A percentile compares a stretch with the other conserved stretches of the same genome.
phyloP scores from a whole-genome alignment of 108 stramenopile species.

The Stephanodiscus minutulus region DNA sequence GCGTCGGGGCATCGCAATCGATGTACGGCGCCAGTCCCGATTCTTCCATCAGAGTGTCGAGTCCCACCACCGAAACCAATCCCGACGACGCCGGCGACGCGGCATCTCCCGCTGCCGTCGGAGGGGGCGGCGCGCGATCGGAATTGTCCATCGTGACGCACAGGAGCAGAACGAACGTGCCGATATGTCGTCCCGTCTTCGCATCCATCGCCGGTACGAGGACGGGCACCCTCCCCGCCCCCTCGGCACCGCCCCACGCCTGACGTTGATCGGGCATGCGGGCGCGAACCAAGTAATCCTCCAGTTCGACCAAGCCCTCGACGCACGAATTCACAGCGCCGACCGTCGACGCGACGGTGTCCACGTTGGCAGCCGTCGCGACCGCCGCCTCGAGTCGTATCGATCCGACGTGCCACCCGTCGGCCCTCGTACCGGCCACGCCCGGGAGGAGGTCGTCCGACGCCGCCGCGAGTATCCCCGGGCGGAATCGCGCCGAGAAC shows the following conservation, averaged over 20 bases:
- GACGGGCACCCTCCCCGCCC: conserved; percentile 2
- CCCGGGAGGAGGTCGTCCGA: conserved; percentile 38
- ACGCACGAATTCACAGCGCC: conserved; percentile 10
- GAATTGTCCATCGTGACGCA: conserved; percentile 44
- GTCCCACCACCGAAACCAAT: conserved; percentile 65
- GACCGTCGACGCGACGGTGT: conserved; percentile 5
- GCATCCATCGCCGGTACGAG: conserved; percentile 54
- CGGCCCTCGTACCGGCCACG: conserved; percentile 27
- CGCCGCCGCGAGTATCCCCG: conserved; percentile 25
- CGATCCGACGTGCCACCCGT: conserved; percentile 40
- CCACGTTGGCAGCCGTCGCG: conserved; percentile 1
- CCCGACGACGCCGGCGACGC: conserved; percentile 39
- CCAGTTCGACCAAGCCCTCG: conserved; percentile 40
- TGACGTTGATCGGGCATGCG: no score
- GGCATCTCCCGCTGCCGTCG: background rate
- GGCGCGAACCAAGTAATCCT: conserved; percentile 27
- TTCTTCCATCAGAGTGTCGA: conserved; percentile 59
- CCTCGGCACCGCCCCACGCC: background rate
- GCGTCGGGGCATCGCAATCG: conserved; percentile 31
- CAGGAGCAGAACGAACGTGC: conserved; percentile 56
- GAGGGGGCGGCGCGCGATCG: conserved; percentile 12
- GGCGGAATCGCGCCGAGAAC: conserved; percentile 26
- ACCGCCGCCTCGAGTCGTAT: conserved; percentile 22
- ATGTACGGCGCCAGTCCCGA: conserved; percentile 46
- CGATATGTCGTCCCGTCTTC: conserved; percentile 46